Evolutionary conservation across 352 stramenopile genomes (phyloP).

Genomic region (Pythium aquatile): DNA sequence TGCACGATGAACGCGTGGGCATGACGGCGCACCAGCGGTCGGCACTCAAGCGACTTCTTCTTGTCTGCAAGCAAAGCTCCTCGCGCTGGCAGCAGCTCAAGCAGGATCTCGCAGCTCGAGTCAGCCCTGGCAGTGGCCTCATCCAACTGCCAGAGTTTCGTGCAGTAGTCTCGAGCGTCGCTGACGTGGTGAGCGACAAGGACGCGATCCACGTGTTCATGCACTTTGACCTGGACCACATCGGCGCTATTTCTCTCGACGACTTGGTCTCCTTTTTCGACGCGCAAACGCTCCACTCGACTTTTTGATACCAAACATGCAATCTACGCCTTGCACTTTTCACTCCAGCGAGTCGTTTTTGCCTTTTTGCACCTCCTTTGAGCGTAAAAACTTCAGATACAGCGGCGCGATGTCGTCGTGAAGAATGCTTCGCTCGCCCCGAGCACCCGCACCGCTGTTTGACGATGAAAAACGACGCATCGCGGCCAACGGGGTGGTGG

Average conservation of each 20-base stretch:
- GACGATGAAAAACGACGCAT: conserved; percentile 2
- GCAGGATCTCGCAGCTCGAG: conserved; percentile 7
- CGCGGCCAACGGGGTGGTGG: not conserved
- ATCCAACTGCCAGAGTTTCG: conserved; percentile 57
- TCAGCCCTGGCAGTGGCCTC: conserved; percentile 24
- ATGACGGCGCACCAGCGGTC: conserved; percentile 61
- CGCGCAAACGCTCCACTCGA: conserved; percentile 8
- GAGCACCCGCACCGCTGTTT: not conserved
- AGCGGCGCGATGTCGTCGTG: conserved; percentile 74
- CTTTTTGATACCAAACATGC: conserved; percentile 8
- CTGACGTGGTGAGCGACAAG: conserved; percentile 29
- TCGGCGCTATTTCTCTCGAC: conserved; percentile 51
- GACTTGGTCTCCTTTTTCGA: conserved; percentile 42
- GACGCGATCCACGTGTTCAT: conserved; percentile 81
- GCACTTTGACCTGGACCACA: conserved; percentile 66
- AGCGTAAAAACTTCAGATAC: conserved; percentile 74
- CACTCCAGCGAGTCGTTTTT: conserved; percentile 1
- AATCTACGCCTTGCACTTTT: not conserved
- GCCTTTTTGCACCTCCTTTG: conserved; percentile 53
- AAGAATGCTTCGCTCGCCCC: conserved; percentile 41
- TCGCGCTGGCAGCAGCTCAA: conserved; percentile 7
- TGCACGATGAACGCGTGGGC: conserved; percentile 49
- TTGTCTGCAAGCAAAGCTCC: conserved; percentile 23
- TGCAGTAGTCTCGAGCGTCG: conserved; percentile 17
- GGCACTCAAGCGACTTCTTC: conserved; percentile 46